A percentile compares a stretch with the other conserved stretches of the same genome.
phyloP scores from a whole-genome alignment of 2,329 filamentous ascomycete genomes.

The Akanthomyces lecanii region DNA sequence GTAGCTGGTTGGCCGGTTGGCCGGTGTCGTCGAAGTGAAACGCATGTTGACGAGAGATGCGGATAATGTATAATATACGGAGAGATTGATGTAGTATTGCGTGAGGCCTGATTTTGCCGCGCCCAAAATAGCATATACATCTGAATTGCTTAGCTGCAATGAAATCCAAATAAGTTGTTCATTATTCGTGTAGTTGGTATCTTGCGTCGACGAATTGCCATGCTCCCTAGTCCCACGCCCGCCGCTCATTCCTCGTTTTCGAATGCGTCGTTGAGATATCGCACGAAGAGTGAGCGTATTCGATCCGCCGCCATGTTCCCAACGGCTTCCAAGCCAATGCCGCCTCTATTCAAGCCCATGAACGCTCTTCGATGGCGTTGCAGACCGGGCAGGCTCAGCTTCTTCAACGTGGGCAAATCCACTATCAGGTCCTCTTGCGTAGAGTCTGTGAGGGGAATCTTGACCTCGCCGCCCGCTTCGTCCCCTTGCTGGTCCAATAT shows the following conservation, averaged over 20 bases:
- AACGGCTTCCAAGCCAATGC: slow-evolving; percentile 55
- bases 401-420: slow-evolving; percentile 58
- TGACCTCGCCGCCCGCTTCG: slow-evolving; percentile 59
- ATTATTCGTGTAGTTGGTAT: not conserved
- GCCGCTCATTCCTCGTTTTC: slow-evolving; percentile 48
- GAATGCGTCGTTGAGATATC: slow-evolving; percentile 63
- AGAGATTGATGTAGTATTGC: not conserved
- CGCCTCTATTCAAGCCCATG: slow-evolving; percentile 69
- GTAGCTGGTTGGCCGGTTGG: too few relatives aligned
- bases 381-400: slow-evolving; percentile 67
- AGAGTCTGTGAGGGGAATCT: slow-evolving; percentile 36
- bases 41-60: not conserved
- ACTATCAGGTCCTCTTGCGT: slow-evolving; percentile 51
- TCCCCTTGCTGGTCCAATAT: slow-evolving; percentile 68
- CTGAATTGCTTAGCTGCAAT: not conserved
- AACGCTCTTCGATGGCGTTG: slow-evolving; percentile 76
- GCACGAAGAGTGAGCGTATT: slow-evolving; percentile 60
- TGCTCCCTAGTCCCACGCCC: not conserved
- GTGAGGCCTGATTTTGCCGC: not conserved
- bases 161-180: not conserved
- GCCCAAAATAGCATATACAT: not conserved
- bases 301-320: slow-evolving; percentile 51
- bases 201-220: not conserved
- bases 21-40: not conserved
- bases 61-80: not conserved